Evolutionary conservation across 1,139 yeast species (phyloP).

Genomic region (Blastobotrys malaysiensis): DNA sequence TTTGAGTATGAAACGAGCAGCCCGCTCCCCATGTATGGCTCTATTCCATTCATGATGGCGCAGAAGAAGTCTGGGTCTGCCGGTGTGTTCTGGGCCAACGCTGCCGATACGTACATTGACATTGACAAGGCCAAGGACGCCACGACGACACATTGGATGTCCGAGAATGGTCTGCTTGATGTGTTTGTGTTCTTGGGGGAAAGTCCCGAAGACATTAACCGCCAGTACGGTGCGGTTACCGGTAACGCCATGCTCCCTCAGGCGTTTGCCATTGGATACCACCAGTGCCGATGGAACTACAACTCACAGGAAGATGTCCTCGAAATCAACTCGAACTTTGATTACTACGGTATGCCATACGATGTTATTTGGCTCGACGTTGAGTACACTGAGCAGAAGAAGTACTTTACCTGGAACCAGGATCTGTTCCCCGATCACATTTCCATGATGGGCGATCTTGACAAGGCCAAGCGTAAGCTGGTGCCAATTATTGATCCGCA

Average conservation of each 20-base stretch:
- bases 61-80: slow-evolving; percentile 53
- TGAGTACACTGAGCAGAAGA: slow-evolving; percentile 80
- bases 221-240: slow-evolving; percentile 63
- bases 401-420: slow-evolving; percentile 87
- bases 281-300: slow-evolving; percentile 97
- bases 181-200: slow-evolving; percentile 63
- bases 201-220: slow-evolving; percentile 54
- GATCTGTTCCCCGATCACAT: slow-evolving; percentile 71
- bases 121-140: slow-evolving; percentile 38
- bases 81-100: slow-evolving; percentile 87
- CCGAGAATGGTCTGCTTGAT: slow-evolving; percentile 83
- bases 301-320: slow-evolving; percentile 81
- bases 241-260: slow-evolving; percentile 78
- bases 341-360: slow-evolving; percentile 69
- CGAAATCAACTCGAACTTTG: slow-evolving; percentile 63
- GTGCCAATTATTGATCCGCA: slow-evolving; percentile 92
- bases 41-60: slow-evolving; percentile 83
- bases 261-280: slow-evolving; percentile 78
- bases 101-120: slow-evolving; percentile 90
- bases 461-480: slow-evolving; percentile 68
- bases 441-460: slow-evolving; percentile 58
- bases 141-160: slow-evolving; percentile 79
- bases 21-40: slow-evolving; percentile 87
- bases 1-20: slow-evolving; percentile 86
- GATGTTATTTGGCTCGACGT: slow-evolving; percentile 95